A percentile compares a stretch with the other conserved stretches of the same genome.
Evolutionary conservation across 306 rosid species (phyloP).

Genomic region (Canavalia ensiformis): DNA sequence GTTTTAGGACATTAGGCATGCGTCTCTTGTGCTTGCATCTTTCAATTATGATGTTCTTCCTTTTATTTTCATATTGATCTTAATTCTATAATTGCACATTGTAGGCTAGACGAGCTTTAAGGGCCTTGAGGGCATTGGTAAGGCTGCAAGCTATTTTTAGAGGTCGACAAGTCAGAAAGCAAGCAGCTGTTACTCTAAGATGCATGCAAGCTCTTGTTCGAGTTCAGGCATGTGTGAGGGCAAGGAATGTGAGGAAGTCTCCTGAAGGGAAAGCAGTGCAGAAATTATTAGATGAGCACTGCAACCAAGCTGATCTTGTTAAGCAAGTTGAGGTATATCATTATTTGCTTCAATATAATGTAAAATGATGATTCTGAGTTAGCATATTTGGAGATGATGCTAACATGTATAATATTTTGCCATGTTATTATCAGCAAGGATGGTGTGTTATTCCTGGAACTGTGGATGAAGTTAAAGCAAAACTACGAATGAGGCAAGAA

Average conservation of each 20-base stretch:
- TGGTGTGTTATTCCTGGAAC: constrained; percentile 89
- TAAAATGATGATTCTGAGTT: constrained; percentile 7
- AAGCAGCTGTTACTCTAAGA: constrained; percentile 88
- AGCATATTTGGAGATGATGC: constrained; percentile 1
- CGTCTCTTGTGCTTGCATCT: constrained; percentile 28
- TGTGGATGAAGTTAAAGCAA: constrained; percentile 70
- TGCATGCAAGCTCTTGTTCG: constrained; percentile 98
- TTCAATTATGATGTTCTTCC: neutral
- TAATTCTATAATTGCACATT: constrained; percentile 28
- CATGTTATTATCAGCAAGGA: constrained; percentile 62
- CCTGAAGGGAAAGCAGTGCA: constrained; percentile 59
- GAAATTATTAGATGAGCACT: constrained; percentile 55
- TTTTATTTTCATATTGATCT: neutral
- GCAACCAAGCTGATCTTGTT: constrained; percentile 53
- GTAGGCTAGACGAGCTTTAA: constrained; percentile 86
- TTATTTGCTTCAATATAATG: constrained; percentile 33
- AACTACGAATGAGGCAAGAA: constrained; percentile 80
- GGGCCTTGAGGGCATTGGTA: constrained; percentile 88
- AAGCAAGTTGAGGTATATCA: constrained; percentile 68
- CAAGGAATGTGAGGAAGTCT: constrained; percentile 63
- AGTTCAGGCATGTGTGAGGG: constrained; percentile 80
- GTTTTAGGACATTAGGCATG: constrained; percentile 10
- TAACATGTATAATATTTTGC: constrained; percentile 25
- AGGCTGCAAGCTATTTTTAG: constrained; percentile 92
- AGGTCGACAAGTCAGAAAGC: constrained; percentile 81